These are phyloP conservation scores for Aureobasidium sp. DNA, from an alignment of 2,329 filamentous ascomycete species.

Conservation along the genomic window DNA sequence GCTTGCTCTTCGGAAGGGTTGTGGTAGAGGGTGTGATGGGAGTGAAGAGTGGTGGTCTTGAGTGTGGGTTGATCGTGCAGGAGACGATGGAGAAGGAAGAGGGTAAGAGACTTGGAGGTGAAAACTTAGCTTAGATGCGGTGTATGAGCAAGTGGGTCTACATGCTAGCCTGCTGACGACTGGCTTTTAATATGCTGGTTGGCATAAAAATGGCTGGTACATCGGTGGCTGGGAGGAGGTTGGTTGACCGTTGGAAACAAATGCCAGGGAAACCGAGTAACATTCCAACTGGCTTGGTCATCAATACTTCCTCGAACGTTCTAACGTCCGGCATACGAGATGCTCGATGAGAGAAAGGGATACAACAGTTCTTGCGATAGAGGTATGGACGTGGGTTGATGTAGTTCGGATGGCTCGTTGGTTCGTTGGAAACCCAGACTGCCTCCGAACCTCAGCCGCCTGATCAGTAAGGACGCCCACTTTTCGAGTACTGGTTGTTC, in stretches of 20 bases:
- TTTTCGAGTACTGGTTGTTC: neutral
- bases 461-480: neutral
- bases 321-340: neutral
- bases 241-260: constrained; percentile 4
- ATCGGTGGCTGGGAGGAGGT: constrained; percentile 7
- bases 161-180: neutral
- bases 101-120: neutral
- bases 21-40: neutral
- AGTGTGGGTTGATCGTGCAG: neutral
- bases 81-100: neutral
- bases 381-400: neutral
- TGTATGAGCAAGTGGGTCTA: constrained; percentile 6
- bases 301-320: neutral
- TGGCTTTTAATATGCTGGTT: constrained; percentile 9
- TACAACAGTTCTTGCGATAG: neutral
- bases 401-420: too few species aligned
- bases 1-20: neutral
- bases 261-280: constrained; percentile 7
- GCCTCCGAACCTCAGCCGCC: neutral
- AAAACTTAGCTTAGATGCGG: constrained; percentile 2
- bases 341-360: neutral
- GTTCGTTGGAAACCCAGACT: neutral
- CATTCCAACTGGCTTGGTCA: constrained; percentile 8
- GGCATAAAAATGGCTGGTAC: constrained; percentile 9
- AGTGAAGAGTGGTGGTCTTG: neutral